phyloP scores from a whole-genome alignment of 352 stramenopile species.

The Globisporangium radiosum region DNA sequence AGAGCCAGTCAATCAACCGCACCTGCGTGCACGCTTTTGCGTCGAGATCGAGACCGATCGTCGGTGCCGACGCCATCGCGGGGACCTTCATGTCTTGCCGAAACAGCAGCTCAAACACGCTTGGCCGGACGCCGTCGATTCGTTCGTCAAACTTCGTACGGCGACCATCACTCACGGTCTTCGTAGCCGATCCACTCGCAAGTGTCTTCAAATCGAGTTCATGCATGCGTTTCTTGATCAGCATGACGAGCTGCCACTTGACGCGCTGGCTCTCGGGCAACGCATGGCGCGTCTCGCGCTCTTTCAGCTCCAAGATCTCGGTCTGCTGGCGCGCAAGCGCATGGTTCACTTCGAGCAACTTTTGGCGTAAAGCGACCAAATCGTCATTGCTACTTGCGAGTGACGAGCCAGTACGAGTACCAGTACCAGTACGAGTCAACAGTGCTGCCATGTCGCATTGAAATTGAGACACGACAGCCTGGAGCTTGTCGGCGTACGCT shows the following conservation, averaged over 20 bases:
- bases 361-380: conserved; percentile 44
- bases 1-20: conserved; percentile 4
- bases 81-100: conserved; percentile 36
- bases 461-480: conserved; percentile 52
- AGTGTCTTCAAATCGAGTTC: conserved; percentile 49
- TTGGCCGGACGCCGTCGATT: conserved; percentile 55
- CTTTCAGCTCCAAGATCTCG: conserved; percentile 57
- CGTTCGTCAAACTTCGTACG: conserved; percentile 33
- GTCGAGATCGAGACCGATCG: conserved; percentile 37
- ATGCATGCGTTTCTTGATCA: conserved; percentile 59
- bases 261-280: conserved; percentile 56
- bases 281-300: conserved; percentile 54
- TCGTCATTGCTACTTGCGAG: conserved; percentile 27
- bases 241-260: conserved; percentile 51
- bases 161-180: neutral
- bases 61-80: conserved; percentile 16
- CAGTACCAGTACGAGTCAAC: too few relatives aligned
- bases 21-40: conserved; percentile 45
- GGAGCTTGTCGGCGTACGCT: conserved; percentile 34
- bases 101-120: conserved; percentile 55
- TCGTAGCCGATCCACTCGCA: neutral
- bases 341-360: conserved; percentile 63
- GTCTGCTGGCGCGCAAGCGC: conserved; percentile 52
- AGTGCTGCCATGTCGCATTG: conserved; percentile 22
- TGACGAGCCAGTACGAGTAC: too few relatives aligned